Percentiles rank a stretch among this genome's conserved stretches.
These are phyloP conservation scores for Salix caprea DNA, from an alignment of 345 rosid genomes.

Conservation along the genomic window DNA sequence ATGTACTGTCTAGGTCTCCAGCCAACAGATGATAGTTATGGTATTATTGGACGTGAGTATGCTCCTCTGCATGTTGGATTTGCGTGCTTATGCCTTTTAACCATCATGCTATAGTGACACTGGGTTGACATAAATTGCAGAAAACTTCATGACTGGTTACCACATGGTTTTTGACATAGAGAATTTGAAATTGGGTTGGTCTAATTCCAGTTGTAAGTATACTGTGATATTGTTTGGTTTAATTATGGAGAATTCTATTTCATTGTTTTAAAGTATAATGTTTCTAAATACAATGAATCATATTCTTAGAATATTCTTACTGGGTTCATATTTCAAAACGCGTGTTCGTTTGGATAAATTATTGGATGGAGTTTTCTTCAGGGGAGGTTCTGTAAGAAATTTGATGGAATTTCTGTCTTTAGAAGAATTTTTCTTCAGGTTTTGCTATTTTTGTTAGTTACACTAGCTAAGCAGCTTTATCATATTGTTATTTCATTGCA, in stretches of 20 bases:
- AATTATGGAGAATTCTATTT: background rate
- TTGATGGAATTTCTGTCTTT: background rate
- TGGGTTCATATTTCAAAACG: background rate
- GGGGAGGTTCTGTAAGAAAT: background rate
- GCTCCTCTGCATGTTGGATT: background rate
- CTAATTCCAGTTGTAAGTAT: conserved; percentile 66
- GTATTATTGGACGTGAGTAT: conserved; percentile 67
- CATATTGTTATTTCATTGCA: background rate
- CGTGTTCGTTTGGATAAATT: background rate
- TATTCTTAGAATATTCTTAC: background rate
- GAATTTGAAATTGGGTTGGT: conserved; percentile 80
- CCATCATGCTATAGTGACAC: background rate
- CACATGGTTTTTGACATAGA: conserved; percentile 78
- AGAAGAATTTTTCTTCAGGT: background rate
- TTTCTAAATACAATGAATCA: background rate
- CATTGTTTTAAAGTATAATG: background rate
- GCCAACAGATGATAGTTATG: conserved; percentile 44
- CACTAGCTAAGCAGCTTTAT: too few relatives aligned
- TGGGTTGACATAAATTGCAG: conserved; percentile 36
- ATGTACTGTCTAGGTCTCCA: conserved; percentile 71
- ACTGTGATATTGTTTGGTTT: background rate
- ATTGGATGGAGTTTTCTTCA: background rate
- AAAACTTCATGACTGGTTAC: conserved; percentile 79
- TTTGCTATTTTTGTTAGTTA: background rate
- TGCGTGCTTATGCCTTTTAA: background rate